Base-by-base conservation (phyloP, 2,329 filamentous ascomycete species). In the Claviceps arundinis region DNA sequence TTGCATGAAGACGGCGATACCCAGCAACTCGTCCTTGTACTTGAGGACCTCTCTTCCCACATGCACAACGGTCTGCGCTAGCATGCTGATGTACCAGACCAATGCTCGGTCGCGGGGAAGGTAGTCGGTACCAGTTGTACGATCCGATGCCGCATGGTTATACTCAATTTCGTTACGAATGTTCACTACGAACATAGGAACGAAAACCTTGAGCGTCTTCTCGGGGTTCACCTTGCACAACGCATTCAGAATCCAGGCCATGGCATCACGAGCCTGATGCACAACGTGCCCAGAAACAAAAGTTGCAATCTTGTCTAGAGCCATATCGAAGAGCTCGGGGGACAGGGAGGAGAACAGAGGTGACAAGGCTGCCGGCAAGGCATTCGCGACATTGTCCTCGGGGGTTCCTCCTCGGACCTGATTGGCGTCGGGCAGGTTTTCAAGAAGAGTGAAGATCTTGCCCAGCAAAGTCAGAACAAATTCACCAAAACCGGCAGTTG, bases 21-120 rank as follows among this genome's bases (percentile, higher is more conserved):
- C 86, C 57, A 95, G 87, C 2, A 98, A 78, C 48, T 97, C 87
- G 49, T 88, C 75, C 68, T 89, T 89, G 74, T 95, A 94, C 55
- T 85, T 85, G 55, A 98, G 75, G 14, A 97, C 87, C 58, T 93
- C 87, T 57, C 84, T 82, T 37, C 93, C 93, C 46, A 98, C 89
- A 62, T 98, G 93, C 3, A 98, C 93, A 22, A 96, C 89, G 54
- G 89, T 93, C 91, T 98, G 98, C 64, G 90, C 95, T 5, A 98
- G 78, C 74, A 98, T 89, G 68, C 89, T 95, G 54, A 97, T 81
- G 63, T 97, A 88, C 94, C 94, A 98, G 0, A 98, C 90, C 16
- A 98, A 73, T 4, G 88, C 93, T 51, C 93, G 79, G 65, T 98
- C 93, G 58, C 93, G 81, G 8, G 93, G 93, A 17, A 98, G 76